Conservation (phyloP, 176 grass and related monocot genomes). For the Bonia amplexicaulis region DNA sequence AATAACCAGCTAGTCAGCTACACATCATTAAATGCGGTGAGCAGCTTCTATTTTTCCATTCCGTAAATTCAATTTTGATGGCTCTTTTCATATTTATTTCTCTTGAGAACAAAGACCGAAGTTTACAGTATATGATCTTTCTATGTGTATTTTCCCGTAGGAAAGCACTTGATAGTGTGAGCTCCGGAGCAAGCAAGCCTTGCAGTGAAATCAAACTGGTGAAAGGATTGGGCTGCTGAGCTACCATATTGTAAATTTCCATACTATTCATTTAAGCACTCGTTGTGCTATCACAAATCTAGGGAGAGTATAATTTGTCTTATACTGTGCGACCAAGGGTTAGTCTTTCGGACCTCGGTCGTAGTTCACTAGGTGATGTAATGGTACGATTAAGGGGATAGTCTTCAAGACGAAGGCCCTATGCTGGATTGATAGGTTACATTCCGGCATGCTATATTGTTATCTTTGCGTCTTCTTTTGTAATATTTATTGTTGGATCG, state of each 20-base stretch:
- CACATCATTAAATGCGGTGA: not conserved
- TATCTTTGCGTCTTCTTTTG: not conserved
- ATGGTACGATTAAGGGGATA: constrained; percentile 10
- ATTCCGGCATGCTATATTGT: not conserved
- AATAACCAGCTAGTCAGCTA: constrained; percentile 12
- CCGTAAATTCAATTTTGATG: not conserved
- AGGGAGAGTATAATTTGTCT: not conserved
- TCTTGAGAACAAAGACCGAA: not conserved
- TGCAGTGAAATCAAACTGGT: not conserved
- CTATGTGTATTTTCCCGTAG: not conserved
- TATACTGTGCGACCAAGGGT: not conserved
- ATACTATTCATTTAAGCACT: constrained; percentile 18
- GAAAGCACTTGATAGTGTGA: not conserved
- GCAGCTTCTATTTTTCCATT: constrained; percentile 9
- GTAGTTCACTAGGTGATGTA: not conserved
- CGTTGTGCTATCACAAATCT: constrained; percentile 23
- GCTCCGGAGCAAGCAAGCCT: not conserved
- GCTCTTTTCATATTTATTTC: not conserved
- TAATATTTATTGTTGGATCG: constrained; percentile 4
- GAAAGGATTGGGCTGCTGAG: not conserved
- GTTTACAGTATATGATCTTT: not conserved
- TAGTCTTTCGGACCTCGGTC: not conserved
- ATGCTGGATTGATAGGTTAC: not conserved
- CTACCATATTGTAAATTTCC: constrained; percentile 7
- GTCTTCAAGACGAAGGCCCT: not conserved